Evolutionary conservation across 1,284 basidiomycete genomes (phyloP).

Genomic region (Ganoderma boninense): DNA sequence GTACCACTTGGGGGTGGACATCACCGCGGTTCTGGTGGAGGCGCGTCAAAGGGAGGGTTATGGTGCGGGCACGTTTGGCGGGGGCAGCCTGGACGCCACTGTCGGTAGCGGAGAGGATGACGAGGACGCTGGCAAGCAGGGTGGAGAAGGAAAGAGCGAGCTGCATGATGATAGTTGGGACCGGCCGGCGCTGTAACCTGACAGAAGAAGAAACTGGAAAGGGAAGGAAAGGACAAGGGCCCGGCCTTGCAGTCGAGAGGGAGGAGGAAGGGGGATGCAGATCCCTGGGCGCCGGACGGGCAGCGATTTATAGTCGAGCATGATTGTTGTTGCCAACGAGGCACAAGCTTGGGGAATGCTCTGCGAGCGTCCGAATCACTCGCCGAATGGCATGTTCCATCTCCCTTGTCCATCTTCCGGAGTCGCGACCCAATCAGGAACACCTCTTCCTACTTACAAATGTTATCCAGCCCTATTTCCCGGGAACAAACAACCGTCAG

Average conservation of each 20-base stretch:
- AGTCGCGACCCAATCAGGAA: not conserved
- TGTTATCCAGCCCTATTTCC: too few relatives aligned
- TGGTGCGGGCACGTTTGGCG: conserved; percentile 44
- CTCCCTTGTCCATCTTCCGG: not conserved
- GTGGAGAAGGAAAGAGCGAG: conserved; percentile 58
- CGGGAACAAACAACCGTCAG: not conserved
- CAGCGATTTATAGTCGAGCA: conserved; percentile 23
- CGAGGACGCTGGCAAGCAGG: conserved; percentile 61
- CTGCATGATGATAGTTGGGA: conserved; percentile 52
- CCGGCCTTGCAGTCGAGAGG: conserved; percentile 38
- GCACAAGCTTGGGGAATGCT: conserved; percentile 16
- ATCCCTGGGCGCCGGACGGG: not conserved
- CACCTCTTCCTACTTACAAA: not conserved
- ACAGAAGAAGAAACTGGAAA: conserved; percentile 34
- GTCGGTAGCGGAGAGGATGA: conserved; percentile 49
- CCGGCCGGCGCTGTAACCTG: conserved; percentile 39
- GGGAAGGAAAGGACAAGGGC: conserved; percentile 41
- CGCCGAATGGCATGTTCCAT: conserved; percentile 2
- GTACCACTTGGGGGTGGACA: conserved; percentile 70
- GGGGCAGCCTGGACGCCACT: conserved; percentile 53
- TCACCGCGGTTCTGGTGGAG: conserved; percentile 50
- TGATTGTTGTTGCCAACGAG: conserved; percentile 26
- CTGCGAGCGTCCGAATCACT: conserved; percentile 14
- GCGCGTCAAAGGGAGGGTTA: conserved; percentile 67
- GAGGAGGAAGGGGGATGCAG: conserved; percentile 27